Base-by-base conservation (phyloP, 495 filamentous ascomycete genomes). In the Hyaloscypha finlandica region DNA sequence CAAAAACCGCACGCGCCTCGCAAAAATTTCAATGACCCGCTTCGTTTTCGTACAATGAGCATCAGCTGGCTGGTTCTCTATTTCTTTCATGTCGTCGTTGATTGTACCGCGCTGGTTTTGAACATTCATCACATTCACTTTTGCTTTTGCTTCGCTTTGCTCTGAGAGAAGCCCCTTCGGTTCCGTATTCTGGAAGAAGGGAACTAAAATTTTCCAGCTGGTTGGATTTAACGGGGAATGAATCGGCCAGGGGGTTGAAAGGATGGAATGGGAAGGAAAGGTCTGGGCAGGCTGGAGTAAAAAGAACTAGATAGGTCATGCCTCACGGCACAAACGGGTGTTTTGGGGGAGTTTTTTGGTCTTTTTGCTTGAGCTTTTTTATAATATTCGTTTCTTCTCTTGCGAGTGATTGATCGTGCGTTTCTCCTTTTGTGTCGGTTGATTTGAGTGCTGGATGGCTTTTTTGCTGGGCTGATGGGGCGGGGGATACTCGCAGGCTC, bases 221-320 rank as follows among this genome's bases (percentile, higher is more conserved):
- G 31, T 51, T 53, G 16, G 53, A 54, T 25, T 31, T 9, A 48
- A 9, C 19, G 30, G 14, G 35, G 33, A 20, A 20, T n/a, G 19
- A 32, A 31, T 25, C 9, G 30, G 54, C 61, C 61, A 64, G 39
- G 2, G 66, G 29, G 37, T 6, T 6, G 8, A 58, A 19, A 20
- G 19, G 22, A n/a, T 12, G 30, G 53, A 29, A 56, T 29, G 53
- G 29, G 32, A 60, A 14, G 59, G 59, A 35, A 61, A 65, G 65
- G 51, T 8, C 51, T 19, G 42, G 29, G 29, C 25, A 25, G 20
- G 19, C 53, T 29, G 53, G 65, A 68, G 65, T 68, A 42, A 65
- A 71, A 71, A 71, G 65, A 71, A 62, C 58, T 71, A 71, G 65
- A 71, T 62, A 65, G 69, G 65, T 63, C 65, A 70, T 42, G 69